phyloP scores from a whole-genome alignment of 495 filamentous ascomycete species.

The Saxophila tyrrhenica region DNA sequence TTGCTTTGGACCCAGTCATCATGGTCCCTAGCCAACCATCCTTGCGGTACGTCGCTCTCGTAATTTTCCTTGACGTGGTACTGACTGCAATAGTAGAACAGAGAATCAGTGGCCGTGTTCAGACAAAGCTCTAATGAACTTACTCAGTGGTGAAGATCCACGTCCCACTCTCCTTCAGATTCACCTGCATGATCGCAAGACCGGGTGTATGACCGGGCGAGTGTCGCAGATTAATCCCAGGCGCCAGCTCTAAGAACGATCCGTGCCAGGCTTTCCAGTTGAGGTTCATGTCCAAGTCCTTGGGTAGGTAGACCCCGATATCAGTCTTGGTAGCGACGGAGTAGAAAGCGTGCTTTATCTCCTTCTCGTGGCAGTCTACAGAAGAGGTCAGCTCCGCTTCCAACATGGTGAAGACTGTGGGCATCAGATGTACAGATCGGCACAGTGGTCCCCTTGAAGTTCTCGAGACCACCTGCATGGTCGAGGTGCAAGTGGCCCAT shows the following conservation, averaged over 20 bases:
- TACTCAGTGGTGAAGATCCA: conserved; percentile 28
- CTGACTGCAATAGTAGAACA: conserved; percentile 5
- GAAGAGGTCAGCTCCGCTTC: no score
- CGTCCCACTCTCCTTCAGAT: conserved; percentile 27
- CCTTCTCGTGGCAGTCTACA: conserved; percentile 41
- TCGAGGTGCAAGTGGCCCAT: conserved; percentile 45
- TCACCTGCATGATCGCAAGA: conserved; percentile 30
- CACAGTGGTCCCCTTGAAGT: conserved; percentile 34
- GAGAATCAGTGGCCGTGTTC: no score
- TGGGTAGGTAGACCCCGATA: conserved; percentile 26
- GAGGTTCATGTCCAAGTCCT: conserved; percentile 24
- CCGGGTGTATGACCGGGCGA: conserved; percentile 25
- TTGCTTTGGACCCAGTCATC: conserved; percentile 34
- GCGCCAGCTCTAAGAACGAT: conserved; percentile 23
- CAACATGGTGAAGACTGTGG: no score
- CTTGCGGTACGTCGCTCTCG: conserved; percentile 26
- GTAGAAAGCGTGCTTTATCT: conserved; percentile 40
- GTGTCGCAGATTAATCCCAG: conserved; percentile 25
- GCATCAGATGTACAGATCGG: no score
- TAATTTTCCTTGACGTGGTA: conserved; percentile 29
- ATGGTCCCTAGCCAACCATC: conserved; percentile 36
- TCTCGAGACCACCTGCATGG: conserved; percentile 42
- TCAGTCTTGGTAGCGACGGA: conserved; percentile 34
- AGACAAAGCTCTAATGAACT: no score
- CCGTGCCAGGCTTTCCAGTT: conserved; percentile 21